Conservation (phyloP, 768 basidiomycete genomes). For the Naganishia vaughanmartiniae region DNA sequence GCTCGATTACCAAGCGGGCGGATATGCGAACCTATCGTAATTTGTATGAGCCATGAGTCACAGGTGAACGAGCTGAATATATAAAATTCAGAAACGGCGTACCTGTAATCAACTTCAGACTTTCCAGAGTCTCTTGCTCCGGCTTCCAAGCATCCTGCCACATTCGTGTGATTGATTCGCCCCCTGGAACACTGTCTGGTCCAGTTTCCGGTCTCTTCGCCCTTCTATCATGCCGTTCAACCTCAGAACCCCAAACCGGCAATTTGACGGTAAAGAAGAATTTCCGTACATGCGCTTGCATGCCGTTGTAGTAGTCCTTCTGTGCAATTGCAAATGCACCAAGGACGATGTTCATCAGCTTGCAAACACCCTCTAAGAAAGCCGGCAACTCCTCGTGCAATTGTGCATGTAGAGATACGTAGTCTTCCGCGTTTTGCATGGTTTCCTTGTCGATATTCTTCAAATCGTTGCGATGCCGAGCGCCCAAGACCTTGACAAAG, state of each 20-base stretch:
- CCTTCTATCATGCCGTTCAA: not conserved
- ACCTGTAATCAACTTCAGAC: constrained; percentile 3
- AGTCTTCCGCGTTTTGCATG: constrained; percentile 46
- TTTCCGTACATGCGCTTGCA: constrained; percentile 21
- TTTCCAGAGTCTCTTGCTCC: not conserved
- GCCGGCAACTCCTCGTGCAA: constrained; percentile 50
- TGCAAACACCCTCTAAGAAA: constrained; percentile 47
- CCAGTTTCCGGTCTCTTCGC: not conserved
- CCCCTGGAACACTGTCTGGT: constrained; percentile 7
- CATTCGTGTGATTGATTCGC: not conserved
- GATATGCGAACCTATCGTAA: not conserved
- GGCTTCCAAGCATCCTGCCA: constrained; percentile 10
- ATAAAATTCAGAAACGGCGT: not conserved
- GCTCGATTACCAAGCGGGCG: not conserved
- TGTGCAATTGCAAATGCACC: constrained; percentile 15
- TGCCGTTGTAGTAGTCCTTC: constrained; percentile 22
- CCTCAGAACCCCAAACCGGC: constrained; percentile 1
- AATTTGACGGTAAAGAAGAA: constrained; percentile 22
- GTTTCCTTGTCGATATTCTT: constrained; percentile 39
- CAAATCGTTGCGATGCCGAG: constrained; percentile 34
- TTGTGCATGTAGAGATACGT: constrained; percentile 50
- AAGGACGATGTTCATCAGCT: constrained; percentile 22
- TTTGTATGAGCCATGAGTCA: not conserved
- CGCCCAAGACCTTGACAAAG: constrained; percentile 40
- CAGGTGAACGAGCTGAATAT: too few species aligned